Base-by-base conservation (phyloP, 768 basidiomycete genomes). In the Suillus sp. region DNA sequence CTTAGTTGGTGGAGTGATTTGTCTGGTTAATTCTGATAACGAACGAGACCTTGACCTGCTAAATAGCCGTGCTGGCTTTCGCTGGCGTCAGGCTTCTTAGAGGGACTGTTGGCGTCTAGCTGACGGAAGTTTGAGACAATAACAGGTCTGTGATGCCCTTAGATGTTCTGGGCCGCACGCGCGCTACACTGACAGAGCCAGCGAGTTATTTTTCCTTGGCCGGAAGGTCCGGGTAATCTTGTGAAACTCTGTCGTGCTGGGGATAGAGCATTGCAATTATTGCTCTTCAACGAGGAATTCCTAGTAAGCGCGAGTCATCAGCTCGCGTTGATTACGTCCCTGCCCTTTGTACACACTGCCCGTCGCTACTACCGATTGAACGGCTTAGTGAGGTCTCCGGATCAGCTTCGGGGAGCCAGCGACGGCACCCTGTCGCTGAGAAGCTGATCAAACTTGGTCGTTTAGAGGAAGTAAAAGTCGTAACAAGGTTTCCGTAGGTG, bases 21-120 rank as follows among this genome's bases (percentile, higher is more conserved):
- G 91, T 92, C 91, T 92, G 91, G 90, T 91, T 92, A 91, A 92
- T 91, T 91, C 88, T 86, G 89, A 92, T 91, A 91, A 91, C 86
- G 86, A 92, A 90, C 85, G 89, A 92, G 89, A 92, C 90, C 88
- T 90, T 89, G 87, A 88, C 88, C 87, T 90, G 89, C 90, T 91
- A 89, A 91, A 90, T 92, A 91, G 89, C 83, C 88, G 81, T 86
- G 84, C 83, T 77, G 84, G 82, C 86, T 85, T 78, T 78, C 68
- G 88, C 84, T 87, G 86, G 86, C 84, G 83, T 81, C 79, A 70
- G 84, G 83, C 88, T 90, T 91, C 88, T 90, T 90, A 90, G 87
- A 90, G 86, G 88, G 87, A 88, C 88, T 89, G 83, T 88, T 82
- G 82, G 84, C 83, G 81, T 88, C 81, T 89, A 89, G 86, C 83